Evolutionary conservation across 1,284 basidiomycete genomes (phyloP), one percentile per base, ranked within the genome.

Genomic region (Neolentinus lepideus): DNA sequence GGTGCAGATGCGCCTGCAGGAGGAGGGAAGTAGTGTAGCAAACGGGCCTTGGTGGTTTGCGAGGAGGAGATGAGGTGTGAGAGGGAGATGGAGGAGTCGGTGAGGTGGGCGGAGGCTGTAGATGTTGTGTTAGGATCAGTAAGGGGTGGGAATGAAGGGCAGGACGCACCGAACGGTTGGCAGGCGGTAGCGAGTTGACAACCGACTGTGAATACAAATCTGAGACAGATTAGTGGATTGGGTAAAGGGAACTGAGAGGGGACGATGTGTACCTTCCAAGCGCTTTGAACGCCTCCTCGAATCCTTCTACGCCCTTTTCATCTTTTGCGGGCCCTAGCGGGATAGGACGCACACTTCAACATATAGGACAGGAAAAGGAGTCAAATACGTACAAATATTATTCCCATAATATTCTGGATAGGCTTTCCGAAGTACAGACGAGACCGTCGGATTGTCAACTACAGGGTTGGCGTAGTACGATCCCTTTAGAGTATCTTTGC

Each of bases 381-480:
- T 2, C 16, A 3, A 24, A 51, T 2, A 66, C 81, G 33, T 55
- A 88, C 88, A 93, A 38, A 92, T 86, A 62, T 92, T 92, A 48
- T 71, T 69, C 8, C 84, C 81, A 64, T 92, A 90, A 68, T 88
- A 94, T 67, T 94, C 90, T 1, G 85, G 88, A 68, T 92, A 83
- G 24, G 75, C 69, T 22, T 70, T 64, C 56, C 70, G 75, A 50
- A 84, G 74, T 21, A 74, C 76, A 1, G 75, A 68, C 11, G 81
- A 69, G 2, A 92, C 85, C 27, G 75, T 69, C 0, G 88, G 83
- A 21, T 67, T 63, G 56, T 93, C 89, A 1, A 86, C 65, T 14
- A 88, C 70, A 2, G 92, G 92, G 65, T 97, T 97, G 48, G 91
- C 92, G 67, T 98, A 98, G 71, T 84, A 98, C 0, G 89, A 92